Conservation (phyloP, 441 rosid species). For the Erodium moschatum region DNA sequence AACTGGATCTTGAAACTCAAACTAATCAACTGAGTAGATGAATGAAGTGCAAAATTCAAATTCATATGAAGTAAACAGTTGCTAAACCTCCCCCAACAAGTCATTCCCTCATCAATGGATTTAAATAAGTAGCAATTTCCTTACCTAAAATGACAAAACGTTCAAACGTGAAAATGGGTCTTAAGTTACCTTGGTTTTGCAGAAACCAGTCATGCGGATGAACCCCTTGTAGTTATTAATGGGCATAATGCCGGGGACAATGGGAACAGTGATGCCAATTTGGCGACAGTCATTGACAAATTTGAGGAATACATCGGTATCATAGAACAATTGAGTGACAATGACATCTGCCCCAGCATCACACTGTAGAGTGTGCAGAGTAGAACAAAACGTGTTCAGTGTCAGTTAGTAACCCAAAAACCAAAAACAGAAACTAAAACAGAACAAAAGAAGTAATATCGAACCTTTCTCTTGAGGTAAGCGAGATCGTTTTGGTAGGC, state of each 20-base stretch:
- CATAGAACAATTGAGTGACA: conserved; percentile 80
- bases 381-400: not conserved
- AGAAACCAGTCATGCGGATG: conserved; percentile 91
- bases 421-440: not conserved
- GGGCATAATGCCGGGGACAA: conserved; percentile 98
- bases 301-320: conserved; percentile 79
- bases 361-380: conserved; percentile 33
- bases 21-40: not conserved
- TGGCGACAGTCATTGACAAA: conserved; percentile 88
- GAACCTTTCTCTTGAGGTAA: conserved; percentile 78
- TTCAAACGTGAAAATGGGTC: not conserved
- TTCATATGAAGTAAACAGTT: not conserved
- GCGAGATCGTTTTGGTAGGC: conserved; percentile 73
- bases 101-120: not conserved
- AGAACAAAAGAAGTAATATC: not conserved
- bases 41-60: not conserved
- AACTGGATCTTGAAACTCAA: not conserved
- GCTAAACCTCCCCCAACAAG: not conserved
- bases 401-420: not conserved
- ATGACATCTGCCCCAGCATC: conserved; percentile 97
- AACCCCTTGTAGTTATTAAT: conserved; percentile 92
- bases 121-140: not conserved
- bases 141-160: not conserved
- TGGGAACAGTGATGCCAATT: conserved; percentile 80
- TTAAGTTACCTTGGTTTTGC: conserved; percentile 71